Percentiles rank a stretch among this genome's conserved stretches.
These are phyloP conservation scores for Aspergillus unguis DNA, from an alignment of 2,329 filamentous ascomycete genomes.

Conservation along the genomic window DNA sequence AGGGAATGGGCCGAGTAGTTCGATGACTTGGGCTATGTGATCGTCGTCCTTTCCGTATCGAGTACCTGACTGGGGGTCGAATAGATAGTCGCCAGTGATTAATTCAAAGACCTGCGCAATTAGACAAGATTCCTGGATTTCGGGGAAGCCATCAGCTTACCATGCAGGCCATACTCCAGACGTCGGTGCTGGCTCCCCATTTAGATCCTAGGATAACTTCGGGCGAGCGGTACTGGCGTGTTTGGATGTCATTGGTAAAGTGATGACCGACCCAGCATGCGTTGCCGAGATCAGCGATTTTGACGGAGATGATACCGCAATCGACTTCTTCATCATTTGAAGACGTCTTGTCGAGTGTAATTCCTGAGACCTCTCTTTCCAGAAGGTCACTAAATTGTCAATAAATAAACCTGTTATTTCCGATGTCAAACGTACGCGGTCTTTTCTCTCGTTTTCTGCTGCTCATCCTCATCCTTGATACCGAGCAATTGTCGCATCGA, in stretches of 20 bases:
- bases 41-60: conserved; percentile 99
- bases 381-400: conserved; percentile 68
- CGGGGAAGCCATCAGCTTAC: conserved; percentile 51
- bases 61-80: conserved; percentile 95
- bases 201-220: conserved; percentile 96
- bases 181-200: conserved; percentile 98
- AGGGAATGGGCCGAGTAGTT: conserved; percentile 88
- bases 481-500: conserved; percentile 57
- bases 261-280: conserved; percentile 99
- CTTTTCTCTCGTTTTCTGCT: conserved; percentile 83
- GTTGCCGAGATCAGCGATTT: conserved; percentile 97
- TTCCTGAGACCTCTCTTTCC: conserved; percentile 89
- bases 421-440: conserved; percentile 67
- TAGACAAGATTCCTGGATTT: neutral
- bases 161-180: conserved; percentile 99
- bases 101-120: conserved; percentile 74
- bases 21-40: conserved; percentile 98
- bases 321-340: conserved; percentile 31
- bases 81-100: conserved; percentile 97
- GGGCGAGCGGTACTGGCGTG: conserved; percentile 91
- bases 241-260: conserved; percentile 99
- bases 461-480: conserved; percentile 57
- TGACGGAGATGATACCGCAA: conserved; percentile 87
- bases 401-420: neutral
- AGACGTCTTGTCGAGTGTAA: conserved; percentile 78